Conservation (phyloP, 305 asterid genomes). For the Coffea humblotiana region DNA sequence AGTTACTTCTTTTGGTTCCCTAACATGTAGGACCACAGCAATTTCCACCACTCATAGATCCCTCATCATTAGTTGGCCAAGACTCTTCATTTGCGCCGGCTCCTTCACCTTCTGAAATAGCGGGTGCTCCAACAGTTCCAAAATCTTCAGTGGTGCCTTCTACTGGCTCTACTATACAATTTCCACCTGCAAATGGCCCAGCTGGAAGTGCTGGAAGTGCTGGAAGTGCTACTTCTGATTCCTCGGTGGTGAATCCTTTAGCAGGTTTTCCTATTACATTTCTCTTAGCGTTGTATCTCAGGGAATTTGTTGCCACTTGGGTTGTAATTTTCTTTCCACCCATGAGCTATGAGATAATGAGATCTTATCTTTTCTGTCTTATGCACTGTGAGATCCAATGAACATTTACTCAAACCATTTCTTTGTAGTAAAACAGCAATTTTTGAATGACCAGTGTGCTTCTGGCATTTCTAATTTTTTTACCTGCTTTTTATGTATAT, state of each 20-base stretch:
- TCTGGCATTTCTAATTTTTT: not conserved
- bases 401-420: constrained; percentile 31
- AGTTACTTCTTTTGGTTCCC: not conserved
- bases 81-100: constrained; percentile 60
- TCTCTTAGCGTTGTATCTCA: constrained; percentile 38
- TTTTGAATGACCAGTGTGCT: constrained; percentile 12
- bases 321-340: constrained; percentile 21
- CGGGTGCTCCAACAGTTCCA: constrained; percentile 65
- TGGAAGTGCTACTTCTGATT: constrained; percentile 31
- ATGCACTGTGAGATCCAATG: constrained; percentile 19
- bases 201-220: constrained; percentile 61
- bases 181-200: constrained; percentile 81
- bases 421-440: constrained; percentile 16
- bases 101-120: constrained; percentile 72
- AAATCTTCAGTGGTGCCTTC: constrained; percentile 58
- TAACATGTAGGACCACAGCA: constrained; percentile 64
- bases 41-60: constrained; percentile 68
- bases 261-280: constrained; percentile 38
- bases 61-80: constrained; percentile 62
- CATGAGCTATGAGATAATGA: constrained; percentile 15
- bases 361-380: constrained; percentile 31
- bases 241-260: constrained; percentile 39
- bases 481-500: not conserved
- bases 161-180: constrained; percentile 47
- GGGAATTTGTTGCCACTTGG: constrained; percentile 24